Base-by-base conservation (phyloP, 805 yeast genomes). In the Hanseniaspora opuntiae region DNA sequence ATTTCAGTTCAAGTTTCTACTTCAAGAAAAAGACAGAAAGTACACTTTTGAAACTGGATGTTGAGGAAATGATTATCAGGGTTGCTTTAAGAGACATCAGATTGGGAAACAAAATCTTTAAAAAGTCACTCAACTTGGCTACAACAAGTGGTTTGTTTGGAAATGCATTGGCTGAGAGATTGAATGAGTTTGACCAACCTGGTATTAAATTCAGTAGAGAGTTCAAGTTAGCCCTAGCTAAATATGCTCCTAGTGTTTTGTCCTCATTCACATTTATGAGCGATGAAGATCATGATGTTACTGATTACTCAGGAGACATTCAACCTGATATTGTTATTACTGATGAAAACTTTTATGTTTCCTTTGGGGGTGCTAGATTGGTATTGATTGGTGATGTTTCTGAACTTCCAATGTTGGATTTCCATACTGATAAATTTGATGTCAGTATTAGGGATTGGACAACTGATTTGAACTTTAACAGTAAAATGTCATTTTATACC, bases 311-410 rank as follows among this genome's bases (percentile, higher is more conserved):
- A 11, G 47, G 54, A 1, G 59, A 62, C 6, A 54, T 56, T 3
- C 65, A 63, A 25, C 63, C 71, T 3, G 68, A 67, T 17, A 69
- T 77, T 1, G 62, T 82, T 2, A 69, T 86, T 6, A 77, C 77
- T 56, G 85, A 83, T 1, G 97, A 89, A 65, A 79, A 76, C 44
- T 66, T 87, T 45, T 71, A 67, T 42, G 82, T 82, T 0, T 77
- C 77, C 45, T 65, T 86, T 56, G 86, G 84, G 16, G 96, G 96
- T 0, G 62, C 85, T 57, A 73, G 96, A 57, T 65, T 88, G 47
- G 94, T 89, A 1, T 68, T 89, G 49, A 84, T 89, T 57, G 96
- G 96, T 63, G 94, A 86, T 64, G 82, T 86, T 45, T 93, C 88
- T 63, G 97, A 89, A 63, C 71, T 89, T 58, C 97, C 97, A 0